Evolutionary conservation across 352 stramenopile genomes (phyloP).

Genomic region (Globisporangium barbulae): DNA sequence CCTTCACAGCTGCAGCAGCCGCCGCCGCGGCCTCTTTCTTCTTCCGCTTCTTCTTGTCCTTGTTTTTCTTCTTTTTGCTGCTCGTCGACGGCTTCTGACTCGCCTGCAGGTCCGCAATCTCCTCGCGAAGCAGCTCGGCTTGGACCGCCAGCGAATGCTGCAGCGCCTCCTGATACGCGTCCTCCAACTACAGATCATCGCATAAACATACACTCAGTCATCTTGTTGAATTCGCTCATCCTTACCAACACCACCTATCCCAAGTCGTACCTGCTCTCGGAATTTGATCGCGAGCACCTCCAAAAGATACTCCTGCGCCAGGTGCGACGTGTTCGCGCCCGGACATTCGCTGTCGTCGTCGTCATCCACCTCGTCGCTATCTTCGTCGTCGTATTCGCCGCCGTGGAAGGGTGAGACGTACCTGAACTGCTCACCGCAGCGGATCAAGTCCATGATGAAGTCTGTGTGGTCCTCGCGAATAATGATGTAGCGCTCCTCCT

Average conservation of each 20-base stretch:
- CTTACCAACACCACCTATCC: background rate
- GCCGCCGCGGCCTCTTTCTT: constrained; percentile 27
- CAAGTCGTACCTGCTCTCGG: constrained; percentile 51
- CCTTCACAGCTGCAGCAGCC: constrained; percentile 14
- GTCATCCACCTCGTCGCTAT: constrained; percentile 43
- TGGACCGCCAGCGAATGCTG: constrained; percentile 75
- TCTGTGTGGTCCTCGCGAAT: constrained; percentile 77
- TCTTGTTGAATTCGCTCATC: too few relatives aligned
- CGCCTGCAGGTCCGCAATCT: constrained; percentile 63
- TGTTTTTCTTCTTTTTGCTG: constrained; percentile 78
- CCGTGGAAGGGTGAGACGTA: constrained; percentile 48
- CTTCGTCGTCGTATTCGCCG: constrained; percentile 23
- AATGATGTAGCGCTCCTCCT: constrained; percentile 83
- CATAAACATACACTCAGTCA: constrained; percentile 1
- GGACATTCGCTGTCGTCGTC: constrained; percentile 65
- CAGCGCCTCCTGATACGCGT: constrained; percentile 72
- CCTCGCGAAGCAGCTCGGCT: constrained; percentile 66
- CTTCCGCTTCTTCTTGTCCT: constrained; percentile 75
- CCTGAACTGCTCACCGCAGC: constrained; percentile 75
- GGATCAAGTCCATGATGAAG: constrained; percentile 80
- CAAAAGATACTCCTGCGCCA: constrained; percentile 75
- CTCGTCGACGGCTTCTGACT: constrained; percentile 46
- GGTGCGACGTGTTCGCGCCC: constrained; percentile 68
- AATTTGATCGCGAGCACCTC: constrained; percentile 82
- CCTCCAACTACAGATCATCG: constrained; percentile 36